Evolutionary conservation across 192 early-diverging fungal genomes (phyloP).

Genomic region (Rhizophlyctis rosea): DNA sequence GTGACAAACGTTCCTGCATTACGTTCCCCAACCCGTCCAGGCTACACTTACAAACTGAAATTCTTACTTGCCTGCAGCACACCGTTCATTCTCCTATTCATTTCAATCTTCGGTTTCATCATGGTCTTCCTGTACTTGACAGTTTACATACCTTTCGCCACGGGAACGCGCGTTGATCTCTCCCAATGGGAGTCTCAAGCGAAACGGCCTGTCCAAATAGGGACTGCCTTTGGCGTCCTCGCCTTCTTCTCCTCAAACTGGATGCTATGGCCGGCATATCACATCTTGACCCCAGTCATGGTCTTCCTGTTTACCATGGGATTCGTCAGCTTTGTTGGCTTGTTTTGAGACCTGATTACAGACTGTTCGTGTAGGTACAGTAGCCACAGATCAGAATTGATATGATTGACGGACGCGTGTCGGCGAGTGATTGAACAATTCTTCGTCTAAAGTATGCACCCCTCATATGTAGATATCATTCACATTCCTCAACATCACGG

Average conservation of each 20-base stretch:
- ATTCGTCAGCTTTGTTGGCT: slow-evolving; percentile 20
- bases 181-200: slow-evolving; percentile 31
- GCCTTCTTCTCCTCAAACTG: slow-evolving; percentile 7
- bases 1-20: not conserved
- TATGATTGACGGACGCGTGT: too few relatives aligned
- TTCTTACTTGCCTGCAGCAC: slow-evolving; percentile 3
- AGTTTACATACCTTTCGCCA: slow-evolving; percentile 24
- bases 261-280: slow-evolving; percentile 33
- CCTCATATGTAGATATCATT: too few relatives aligned
- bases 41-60: not conserved
- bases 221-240: slow-evolving; percentile 20
- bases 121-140: slow-evolving; percentile 25
- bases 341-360: slow-evolving; percentile 21
- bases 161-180: slow-evolving; percentile 18
- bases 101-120: slow-evolving; percentile 20
- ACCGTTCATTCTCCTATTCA: slow-evolving; percentile 27
- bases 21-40: not conserved
- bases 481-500: too few relatives aligned
- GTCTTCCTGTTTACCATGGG: slow-evolving; percentile 29
- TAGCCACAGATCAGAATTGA: too few relatives aligned
- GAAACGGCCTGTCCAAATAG: slow-evolving; percentile 21
- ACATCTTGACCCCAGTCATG: slow-evolving; percentile 17
- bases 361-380: too few relatives aligned
- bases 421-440: too few relatives aligned
- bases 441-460: too few relatives aligned